A percentile compares a stretch with the other conserved stretches of the same genome.
Conservation (phyloP, 140 eudicot genomes). For the Flaveria floridana region DNA sequence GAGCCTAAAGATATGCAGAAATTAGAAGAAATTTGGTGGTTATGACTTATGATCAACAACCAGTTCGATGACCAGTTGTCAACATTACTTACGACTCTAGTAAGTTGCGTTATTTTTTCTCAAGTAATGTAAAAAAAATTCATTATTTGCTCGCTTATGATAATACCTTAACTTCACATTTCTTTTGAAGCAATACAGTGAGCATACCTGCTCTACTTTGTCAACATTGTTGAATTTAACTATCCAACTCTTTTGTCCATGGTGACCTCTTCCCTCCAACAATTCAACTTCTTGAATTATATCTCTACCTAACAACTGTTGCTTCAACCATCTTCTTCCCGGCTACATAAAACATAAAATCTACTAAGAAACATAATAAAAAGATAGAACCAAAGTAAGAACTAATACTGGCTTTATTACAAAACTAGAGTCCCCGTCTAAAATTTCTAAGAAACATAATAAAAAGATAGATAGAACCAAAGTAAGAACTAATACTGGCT, state of each 20-base stretch:
- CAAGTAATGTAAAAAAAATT: background rate
- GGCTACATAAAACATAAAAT: conserved; percentile 55
- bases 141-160: background rate
- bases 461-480: background rate
- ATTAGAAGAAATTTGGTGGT: background rate
- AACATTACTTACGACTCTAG: conserved; percentile 9
- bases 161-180: conserved; percentile 6
- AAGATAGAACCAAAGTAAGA: conserved; percentile 13
- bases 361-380: conserved; percentile 19
- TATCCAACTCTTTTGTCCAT: conserved; percentile 79
- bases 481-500: conserved; percentile 6
- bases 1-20: conserved; percentile 52
- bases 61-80: background rate
- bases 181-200: background rate
- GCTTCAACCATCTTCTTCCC: conserved; percentile 93
- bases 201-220: conserved; percentile 73
- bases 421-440: conserved; percentile 13
- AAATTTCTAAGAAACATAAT: background rate
- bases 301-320: conserved; percentile 61
- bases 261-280: conserved; percentile 76
- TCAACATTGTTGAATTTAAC: conserved; percentile 57
- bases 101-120: conserved; percentile 15
- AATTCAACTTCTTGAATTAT: conserved; percentile 66
- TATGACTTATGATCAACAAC: conserved; percentile 10
- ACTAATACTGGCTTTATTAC: background rate